These are phyloP conservation scores for Trichoderma brevicompactum DNA, from an alignment of 2,329 filamentous ascomycete genomes.

Conservation along the genomic window DNA sequence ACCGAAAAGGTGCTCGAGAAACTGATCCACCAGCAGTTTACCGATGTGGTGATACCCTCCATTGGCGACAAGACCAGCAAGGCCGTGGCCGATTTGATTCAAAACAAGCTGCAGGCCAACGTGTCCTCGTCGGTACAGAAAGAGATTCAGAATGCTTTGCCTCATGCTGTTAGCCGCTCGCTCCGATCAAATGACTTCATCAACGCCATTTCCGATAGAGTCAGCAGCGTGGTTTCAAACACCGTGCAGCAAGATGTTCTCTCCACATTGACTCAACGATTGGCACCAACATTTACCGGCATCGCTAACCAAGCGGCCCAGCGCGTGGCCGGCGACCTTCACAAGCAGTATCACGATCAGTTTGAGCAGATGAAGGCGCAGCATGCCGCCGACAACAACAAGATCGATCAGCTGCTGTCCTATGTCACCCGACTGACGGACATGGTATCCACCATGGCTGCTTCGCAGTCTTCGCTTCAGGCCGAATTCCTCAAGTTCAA, in stretches of 20 bases:
- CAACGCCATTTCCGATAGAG: constrained; percentile 69
- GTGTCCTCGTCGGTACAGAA: constrained; percentile 69
- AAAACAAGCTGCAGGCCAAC: constrained; percentile 67
- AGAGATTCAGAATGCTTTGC: constrained; percentile 73
- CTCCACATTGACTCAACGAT: constrained; percentile 61
- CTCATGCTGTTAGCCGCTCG: constrained; percentile 57
- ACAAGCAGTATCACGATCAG: constrained; percentile 61
- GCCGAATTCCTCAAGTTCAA: constrained; percentile 64
- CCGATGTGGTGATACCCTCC: constrained; percentile 74
- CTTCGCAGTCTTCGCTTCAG: constrained; percentile 71
- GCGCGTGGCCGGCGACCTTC: constrained; percentile 69
- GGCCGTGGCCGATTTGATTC: constrained; percentile 72
- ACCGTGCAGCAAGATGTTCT: constrained; percentile 73
- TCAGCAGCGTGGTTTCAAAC: constrained; percentile 67
- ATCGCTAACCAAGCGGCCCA: constrained; percentile 69
- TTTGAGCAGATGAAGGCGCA: constrained; percentile 57
- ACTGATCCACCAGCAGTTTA: constrained; percentile 77
- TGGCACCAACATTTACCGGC: constrained; percentile 69
- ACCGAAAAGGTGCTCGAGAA: constrained; percentile 73
- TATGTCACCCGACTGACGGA: constrained; percentile 69
- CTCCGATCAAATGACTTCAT: constrained; percentile 76
- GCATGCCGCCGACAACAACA: constrained; percentile 57
- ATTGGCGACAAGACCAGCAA: constrained; percentile 70
- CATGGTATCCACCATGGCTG: constrained; percentile 71
- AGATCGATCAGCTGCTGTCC: constrained; percentile 73